Conservation (phyloP, 192 early-diverging fungal species). For the Dimargaris xerosporica region DNA sequence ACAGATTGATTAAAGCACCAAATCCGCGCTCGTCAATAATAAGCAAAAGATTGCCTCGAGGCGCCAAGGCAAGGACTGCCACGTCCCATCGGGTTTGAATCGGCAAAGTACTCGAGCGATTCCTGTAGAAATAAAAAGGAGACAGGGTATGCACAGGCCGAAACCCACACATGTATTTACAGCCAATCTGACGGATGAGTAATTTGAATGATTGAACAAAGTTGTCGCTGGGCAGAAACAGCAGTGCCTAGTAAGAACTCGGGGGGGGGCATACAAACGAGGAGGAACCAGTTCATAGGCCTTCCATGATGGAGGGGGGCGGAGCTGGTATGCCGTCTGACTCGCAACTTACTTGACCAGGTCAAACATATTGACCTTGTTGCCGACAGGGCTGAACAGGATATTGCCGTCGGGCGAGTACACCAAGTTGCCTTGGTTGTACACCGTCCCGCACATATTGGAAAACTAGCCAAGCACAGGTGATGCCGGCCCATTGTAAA, state of each 20-base stretch:
- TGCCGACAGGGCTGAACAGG: conserved; percentile 89
- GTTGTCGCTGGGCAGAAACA: neutral
- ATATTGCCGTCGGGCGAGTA: conserved; percentile 93
- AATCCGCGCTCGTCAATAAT: conserved; percentile 89
- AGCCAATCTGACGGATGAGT: neutral
- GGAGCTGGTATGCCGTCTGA: neutral
- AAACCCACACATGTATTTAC: neutral
- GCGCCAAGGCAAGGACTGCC: conserved; percentile 70
- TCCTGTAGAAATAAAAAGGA: conserved; percentile 34
- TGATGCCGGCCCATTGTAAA: too few relatives aligned
- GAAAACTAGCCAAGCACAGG: conserved; percentile 47
- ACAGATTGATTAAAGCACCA: conserved; percentile 73
- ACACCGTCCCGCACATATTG: conserved; percentile 96
- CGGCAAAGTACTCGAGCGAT: conserved; percentile 80
- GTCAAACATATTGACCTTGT: conserved; percentile 90
- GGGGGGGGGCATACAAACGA: neutral
- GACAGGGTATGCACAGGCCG: neutral
- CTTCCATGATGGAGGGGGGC: neutral
- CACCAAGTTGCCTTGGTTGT: conserved; percentile 85
- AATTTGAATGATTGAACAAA: neutral
- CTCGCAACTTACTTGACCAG: conserved; percentile 59
- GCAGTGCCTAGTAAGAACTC: neutral
- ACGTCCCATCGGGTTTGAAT: conserved; percentile 93
- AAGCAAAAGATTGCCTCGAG: conserved; percentile 75
- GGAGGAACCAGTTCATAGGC: neutral